Percentiles rank a stretch among this genome's conserved stretches.
Evolutionary conservation across 257 asterid species (phyloP).

Genomic region (Solanum chiquidenum): DNA sequence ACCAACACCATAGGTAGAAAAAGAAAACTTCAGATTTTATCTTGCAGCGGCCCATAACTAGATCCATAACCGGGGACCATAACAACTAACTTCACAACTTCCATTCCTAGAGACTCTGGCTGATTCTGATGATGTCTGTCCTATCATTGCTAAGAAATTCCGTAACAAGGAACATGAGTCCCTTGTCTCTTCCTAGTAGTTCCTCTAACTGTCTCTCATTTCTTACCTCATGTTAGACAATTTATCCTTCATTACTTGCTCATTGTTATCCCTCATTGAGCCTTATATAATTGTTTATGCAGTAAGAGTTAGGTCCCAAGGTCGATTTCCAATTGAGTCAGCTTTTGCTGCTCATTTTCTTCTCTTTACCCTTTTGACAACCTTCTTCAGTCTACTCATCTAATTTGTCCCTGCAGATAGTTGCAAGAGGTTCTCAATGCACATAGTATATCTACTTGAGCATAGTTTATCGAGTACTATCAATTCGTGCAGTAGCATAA

Average conservation of each 20-base stretch:
- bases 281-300: constrained; percentile 28
- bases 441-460: constrained; percentile 11
- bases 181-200: constrained; percentile 35
- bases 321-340: constrained; percentile 24
- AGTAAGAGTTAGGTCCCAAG: constrained; percentile 7
- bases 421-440: constrained; percentile 33
- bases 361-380: constrained; percentile 1
- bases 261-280: constrained; percentile 32
- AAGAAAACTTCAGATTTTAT: no score
- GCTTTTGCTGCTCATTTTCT: not conserved
- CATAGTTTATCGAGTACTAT: not conserved
- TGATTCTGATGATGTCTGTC: constrained; percentile 83
- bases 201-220: constrained; percentile 15
- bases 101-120: constrained; percentile 89
- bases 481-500: not conserved
- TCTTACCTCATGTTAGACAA: not conserved
- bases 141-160: constrained; percentile 80
- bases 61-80: no score
- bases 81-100: constrained; percentile 41
- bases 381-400: constrained; percentile 18
- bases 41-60: no score
- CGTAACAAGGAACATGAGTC: constrained; percentile 90
- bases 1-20: no score
- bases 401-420: constrained; percentile 36
- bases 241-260: constrained; percentile 31